Evolutionary conservation across 495 filamentous ascomycete genomes (phyloP), one percentile per base, ranked within the genome.

Genomic region (Aspergillus baeticus): DNA sequence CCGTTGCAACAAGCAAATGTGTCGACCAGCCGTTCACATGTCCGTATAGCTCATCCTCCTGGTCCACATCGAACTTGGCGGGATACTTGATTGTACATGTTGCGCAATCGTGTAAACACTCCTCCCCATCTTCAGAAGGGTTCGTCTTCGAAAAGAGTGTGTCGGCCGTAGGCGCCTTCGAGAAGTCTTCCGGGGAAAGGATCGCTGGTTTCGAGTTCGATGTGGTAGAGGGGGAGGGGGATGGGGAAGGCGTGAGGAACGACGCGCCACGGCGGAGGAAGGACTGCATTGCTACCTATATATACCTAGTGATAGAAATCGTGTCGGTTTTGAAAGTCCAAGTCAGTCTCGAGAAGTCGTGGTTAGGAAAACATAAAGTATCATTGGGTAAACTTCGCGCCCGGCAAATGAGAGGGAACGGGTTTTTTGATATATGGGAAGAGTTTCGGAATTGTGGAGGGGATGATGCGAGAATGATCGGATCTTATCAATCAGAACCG

Each of bases 1-100:
- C 91, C 2, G 94, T 98, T 10, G 93, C 94, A 15, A 98, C 91
- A 36, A 98, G 78, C 52, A 96, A 64, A 69, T 98, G 94, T 15
- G 90, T 93, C 49, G 84, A 84, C 87, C 91, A 98, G 10, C 87
- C 90, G 58, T 94, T 91, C 35, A 98, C 83, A 42, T 88, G 77
- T 3, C 94, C 94, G 66, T 94, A 98, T 26, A 98, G 72, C 64
- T 88, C 77, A 55, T 94, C 89, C 20, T 79, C 73, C 63, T 88
- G 82, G 52, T 98, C 90, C 47, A 96, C 83, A 5, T 81, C 80
- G 68, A 85, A 89, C 55, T 82, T 83, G 54, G 86, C 83, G 6
- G 93, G 93, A 66, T 91, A 91, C 46, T 82, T 78, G 35, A 93
- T 78, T 0, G 82, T 82, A 72, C 94, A 98, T 46, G 77, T 86